These are phyloP conservation scores for Botrytis medusae DNA, from an alignment of 2,329 filamentous ascomycete species.

Conservation along the genomic window DNA sequence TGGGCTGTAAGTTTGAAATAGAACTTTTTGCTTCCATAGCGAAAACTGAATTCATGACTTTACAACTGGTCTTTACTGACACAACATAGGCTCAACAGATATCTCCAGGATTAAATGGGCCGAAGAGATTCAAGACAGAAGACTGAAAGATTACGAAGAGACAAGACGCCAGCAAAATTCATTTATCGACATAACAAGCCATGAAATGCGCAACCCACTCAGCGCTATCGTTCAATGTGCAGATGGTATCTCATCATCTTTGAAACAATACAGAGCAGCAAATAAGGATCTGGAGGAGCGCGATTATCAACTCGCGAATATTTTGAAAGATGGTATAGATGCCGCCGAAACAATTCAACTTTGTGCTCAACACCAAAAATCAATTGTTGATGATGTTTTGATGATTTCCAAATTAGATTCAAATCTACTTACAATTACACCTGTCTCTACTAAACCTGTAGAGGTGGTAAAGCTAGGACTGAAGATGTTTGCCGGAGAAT, in stretches of 20 bases:
- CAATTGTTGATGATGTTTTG: constrained; percentile 62
- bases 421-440: constrained; percentile 66
- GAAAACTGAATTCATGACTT: constrained; percentile 34
- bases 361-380: constrained; percentile 73
- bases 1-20: constrained; percentile 47
- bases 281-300: constrained; percentile 36
- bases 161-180: constrained; percentile 71
- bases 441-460: constrained; percentile 66
- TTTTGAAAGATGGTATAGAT: constrained; percentile 63
- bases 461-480: constrained; percentile 65
- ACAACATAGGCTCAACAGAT: constrained; percentile 66
- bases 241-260: constrained; percentile 58
- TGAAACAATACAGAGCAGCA: constrained; percentile 41
- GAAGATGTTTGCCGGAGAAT: constrained; percentile 77
- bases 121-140: constrained; percentile 43
- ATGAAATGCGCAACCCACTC: constrained; percentile 70
- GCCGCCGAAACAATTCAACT: constrained; percentile 74
- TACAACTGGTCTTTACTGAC: constrained; percentile 39
- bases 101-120: constrained; percentile 77
- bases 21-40: background rate
- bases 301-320: constrained; percentile 39
- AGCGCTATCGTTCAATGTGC: constrained; percentile 64
- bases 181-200: constrained; percentile 69
- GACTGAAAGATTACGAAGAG: constrained; percentile 54
- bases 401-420: constrained; percentile 72